Base-by-base conservation (phyloP, 352 stramenopile species). In the Pythium angustatum region DNA sequence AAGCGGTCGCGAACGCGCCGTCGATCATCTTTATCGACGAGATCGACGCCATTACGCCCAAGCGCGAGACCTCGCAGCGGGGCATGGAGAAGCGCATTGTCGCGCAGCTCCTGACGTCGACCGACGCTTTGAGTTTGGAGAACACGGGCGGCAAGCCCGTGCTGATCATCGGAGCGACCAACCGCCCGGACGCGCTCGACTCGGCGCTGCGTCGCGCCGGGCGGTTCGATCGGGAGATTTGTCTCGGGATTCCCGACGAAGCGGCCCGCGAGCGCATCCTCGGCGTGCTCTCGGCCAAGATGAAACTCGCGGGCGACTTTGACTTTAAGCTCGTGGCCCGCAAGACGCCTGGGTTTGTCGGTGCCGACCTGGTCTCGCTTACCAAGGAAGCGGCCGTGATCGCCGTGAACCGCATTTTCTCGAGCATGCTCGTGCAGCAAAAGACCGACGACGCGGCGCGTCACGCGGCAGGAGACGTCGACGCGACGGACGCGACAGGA, bases 21-120 rank as follows among this genome's bases (percentile, higher is more conserved):
- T 94, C 97, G 9, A 98, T 99, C 71, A 92, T 99, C 60, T 99
- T 99, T 72, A 98, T 99, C 66, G 96, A 99, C 64, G 96, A 98
- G 71, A 96, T 99, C 72, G 96, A 99, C 68, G 97, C 95, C 9
- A 98, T 99, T 80, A 97, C 94, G 24, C 94, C 94, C 19, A 97
- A 98, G 73, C 77, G 96, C 61, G 96, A 98, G 70, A 97, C 81
- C 6, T 93, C 91, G 31, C 88, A 91, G 40, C 90, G 94, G 41
- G 93, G 98, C 59, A 97, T 98, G 90, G 96, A 99, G 78, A 98
- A 98, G 75, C 79, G 96, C 48, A 98, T 99, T 51, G 96, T 99
- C 12, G 97, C 94, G 9, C 94, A 99, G 77, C 79, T 99, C 31
- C 76, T 99, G 21, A 97, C 91, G 50, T 96, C 83, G 33, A 93